Conservation (phyloP, 306 rosid genomes). For the Quercus cerris region DNA sequence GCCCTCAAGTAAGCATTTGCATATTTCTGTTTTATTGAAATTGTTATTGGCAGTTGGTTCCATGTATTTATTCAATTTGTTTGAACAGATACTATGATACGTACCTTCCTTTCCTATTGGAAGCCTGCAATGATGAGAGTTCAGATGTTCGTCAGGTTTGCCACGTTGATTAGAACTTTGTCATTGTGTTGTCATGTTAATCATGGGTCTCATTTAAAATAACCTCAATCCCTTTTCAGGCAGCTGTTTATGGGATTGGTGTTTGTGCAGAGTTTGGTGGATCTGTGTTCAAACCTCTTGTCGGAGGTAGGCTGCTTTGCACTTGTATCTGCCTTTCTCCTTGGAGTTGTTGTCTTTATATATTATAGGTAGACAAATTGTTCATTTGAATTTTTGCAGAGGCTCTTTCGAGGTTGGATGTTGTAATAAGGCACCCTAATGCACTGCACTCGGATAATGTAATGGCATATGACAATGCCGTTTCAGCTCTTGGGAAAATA, state of each 20-base stretch:
- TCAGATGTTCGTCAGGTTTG: conserved; percentile 96
- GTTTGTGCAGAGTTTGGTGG: conserved; percentile 98
- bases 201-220: conserved; percentile 9
- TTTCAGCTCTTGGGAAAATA: conserved; percentile 93
- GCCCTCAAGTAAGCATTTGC: conserved; percentile 69
- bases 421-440: conserved; percentile 81
- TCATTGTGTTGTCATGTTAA: background rate
- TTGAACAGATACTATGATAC: conserved; percentile 79
- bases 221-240: conserved; percentile 52
- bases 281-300: conserved; percentile 75
- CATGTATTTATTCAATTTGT: background rate
- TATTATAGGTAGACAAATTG: background rate
- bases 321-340: conserved; percentile 4
- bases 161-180: background rate
- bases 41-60: conserved; percentile 4
- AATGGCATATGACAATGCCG: conserved; percentile 98
- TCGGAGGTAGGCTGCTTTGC: conserved; percentile 56
- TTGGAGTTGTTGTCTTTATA: background rate
- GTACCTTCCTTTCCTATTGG: conserved; percentile 86
- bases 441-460: conserved; percentile 68
- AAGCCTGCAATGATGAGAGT: conserved; percentile 94
- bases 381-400: conserved; percentile 48
- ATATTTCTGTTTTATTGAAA: background rate
- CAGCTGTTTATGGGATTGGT: conserved; percentile 98
- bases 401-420: conserved; percentile 87